A percentile compares a stretch with the other conserved stretches of the same genome.
Evolutionary conservation across 2,329 filamentous ascomycete species (phyloP).

Genomic region (Berkeleyomyces rouxiae): DNA sequence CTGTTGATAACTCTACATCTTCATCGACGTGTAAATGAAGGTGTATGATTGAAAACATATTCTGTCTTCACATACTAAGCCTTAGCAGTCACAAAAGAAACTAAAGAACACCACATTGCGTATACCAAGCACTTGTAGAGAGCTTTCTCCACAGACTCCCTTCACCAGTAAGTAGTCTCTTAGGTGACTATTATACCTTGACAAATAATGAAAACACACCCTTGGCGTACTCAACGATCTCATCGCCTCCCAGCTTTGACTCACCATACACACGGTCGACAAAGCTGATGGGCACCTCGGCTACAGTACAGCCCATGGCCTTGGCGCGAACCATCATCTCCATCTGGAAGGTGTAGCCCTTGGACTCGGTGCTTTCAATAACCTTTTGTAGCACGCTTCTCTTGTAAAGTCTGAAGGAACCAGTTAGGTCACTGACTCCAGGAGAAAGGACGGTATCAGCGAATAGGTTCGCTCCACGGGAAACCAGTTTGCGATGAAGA

Average conservation of each 20-base stretch:
- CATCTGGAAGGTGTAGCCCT: slow-evolving; percentile 99
- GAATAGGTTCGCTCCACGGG: slow-evolving; percentile 80
- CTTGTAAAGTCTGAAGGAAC: slow-evolving; percentile 91
- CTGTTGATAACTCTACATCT: no score
- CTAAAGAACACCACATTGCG: no score
- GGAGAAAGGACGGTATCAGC: slow-evolving; percentile 87
- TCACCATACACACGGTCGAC: slow-evolving; percentile 92
- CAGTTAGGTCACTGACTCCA: slow-evolving; percentile 88
- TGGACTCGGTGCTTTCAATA: slow-evolving; percentile 79
- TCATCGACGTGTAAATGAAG: no score
- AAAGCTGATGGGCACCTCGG: slow-evolving; percentile 91
- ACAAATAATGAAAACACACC: slow-evolving; percentile 63
- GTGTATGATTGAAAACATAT: no score
- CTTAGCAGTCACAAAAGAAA: no score
- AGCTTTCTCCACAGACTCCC: not conserved
- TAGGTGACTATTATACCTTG: slow-evolving; percentile 39
- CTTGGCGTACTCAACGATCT: slow-evolving; percentile 94
- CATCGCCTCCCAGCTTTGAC: slow-evolving; percentile 82
- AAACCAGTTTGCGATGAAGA: slow-evolving; percentile 72
- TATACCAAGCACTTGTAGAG: not conserved
- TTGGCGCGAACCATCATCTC: slow-evolving; percentile 98
- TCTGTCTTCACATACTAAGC: no score
- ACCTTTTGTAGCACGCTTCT: slow-evolving; percentile 76
- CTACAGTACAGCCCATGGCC: slow-evolving; percentile 84
- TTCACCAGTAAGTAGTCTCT: not conserved